Base-by-base conservation (phyloP, 495 filamentous ascomycete genomes). In the Glarea lozoyensis region DNA sequence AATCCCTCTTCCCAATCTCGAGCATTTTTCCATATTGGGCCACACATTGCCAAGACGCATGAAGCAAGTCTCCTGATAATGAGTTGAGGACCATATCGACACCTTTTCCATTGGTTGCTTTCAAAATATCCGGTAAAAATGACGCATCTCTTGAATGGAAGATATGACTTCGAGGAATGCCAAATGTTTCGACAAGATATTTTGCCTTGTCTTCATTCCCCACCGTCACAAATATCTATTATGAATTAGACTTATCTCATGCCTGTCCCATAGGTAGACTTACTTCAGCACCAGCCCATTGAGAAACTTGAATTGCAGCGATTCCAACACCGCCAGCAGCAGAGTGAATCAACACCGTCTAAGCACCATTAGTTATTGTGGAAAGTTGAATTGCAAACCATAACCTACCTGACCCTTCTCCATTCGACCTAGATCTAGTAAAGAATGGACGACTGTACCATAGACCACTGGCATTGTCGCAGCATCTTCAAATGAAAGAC, bases 71-170 rank as follows among this genome's bases (percentile, higher is more conserved):
- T 2, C 67, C 69, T 0, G 59, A 53, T 5, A 84, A 54, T 0
- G 73, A 79, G 54, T 83, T 84, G 9, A 86, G 50, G 4, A 84
- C 60, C 0, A 86, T 67, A 50, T 85, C 79, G 1, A 83, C 75
- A 1, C 82, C 81, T 1, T 47, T 40, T 15, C 69, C 64, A 19
- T 56, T 37, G 2, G 75, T 81, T 16, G 56, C 52, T 0, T 50
- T 33, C 32, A 66, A 55, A 0, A 76, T 31, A 9, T 52, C 64
- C 10, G 57, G 48, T 0, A 60, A 40, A 37, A 76, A 75, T 0
- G 60, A 58, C 0, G 50, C 43, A 27, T 66, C 58, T 5, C 66
- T 48, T n/a, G 63, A 70, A 30, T 63, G 59, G 54, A 81, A 71
- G 37, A 80, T 76, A 21, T 62, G 63, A 3, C 66, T 51, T 0